phyloP scores from a whole-genome alignment of 176 grass and related monocot genomes.

The Oryza glaberrima region DNA sequence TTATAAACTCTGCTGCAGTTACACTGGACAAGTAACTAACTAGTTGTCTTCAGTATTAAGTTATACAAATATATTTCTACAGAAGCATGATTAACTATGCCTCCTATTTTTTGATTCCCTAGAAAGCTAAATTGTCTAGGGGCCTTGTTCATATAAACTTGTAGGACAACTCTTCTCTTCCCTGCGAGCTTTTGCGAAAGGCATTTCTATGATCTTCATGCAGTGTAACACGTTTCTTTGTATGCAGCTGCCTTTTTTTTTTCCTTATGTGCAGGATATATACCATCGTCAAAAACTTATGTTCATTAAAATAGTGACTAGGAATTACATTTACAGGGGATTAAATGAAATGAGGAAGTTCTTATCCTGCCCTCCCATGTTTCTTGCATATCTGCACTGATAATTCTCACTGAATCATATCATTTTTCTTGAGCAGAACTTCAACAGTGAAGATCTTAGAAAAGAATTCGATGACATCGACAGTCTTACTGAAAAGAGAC shows the following conservation, averaged over 20 bases:
- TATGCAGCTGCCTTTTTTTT: not conserved
- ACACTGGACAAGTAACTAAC: not conserved
- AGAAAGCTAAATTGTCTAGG: not conserved
- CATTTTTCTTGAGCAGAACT: constrained; percentile 36
- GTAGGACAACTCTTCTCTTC: not conserved
- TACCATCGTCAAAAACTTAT: not conserved
- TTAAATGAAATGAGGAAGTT: not conserved
- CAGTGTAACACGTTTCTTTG: not conserved
- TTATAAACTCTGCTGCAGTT: not conserved
- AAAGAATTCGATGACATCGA: constrained; percentile 53
- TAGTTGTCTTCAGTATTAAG: not conserved
- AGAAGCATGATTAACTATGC: not conserved
- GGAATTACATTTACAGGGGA: not conserved
- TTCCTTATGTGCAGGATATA: not conserved
- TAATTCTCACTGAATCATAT: not conserved
- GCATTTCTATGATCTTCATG: not conserved
- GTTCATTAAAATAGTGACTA: not conserved
- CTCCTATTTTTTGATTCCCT: not conserved
- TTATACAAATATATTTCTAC: not conserved
- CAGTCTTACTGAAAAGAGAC: constrained; percentile 52
- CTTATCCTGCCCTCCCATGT: not conserved
- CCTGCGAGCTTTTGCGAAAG: not conserved
- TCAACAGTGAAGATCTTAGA: constrained; percentile 53
- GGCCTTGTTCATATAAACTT: too few relatives aligned
- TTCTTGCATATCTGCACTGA: not conserved